Evolutionary conservation across 2,329 filamentous ascomycete genomes (phyloP).

Genomic region (Gaeumannomyces sp.): DNA sequence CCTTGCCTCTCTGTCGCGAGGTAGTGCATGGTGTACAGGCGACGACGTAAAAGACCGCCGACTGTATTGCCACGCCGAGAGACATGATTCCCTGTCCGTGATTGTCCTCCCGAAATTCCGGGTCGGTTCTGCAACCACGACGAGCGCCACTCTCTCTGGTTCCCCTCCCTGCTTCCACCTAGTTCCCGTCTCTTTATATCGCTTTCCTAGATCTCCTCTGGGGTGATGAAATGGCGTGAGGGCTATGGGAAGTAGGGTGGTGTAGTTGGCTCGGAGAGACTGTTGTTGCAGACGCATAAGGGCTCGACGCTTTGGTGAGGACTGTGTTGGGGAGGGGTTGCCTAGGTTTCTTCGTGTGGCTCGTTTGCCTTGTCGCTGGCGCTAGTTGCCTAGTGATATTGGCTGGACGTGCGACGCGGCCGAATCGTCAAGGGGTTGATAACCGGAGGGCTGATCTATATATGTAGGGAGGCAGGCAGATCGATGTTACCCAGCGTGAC

Average conservation of each 20-base stretch:
- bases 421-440: not conserved
- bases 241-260: not conserved
- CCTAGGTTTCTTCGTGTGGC: too few relatives aligned
- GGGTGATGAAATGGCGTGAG: not conserved
- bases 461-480: too few relatives aligned
- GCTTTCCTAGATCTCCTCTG: not conserved
- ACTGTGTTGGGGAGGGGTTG: not conserved
- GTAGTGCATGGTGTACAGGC: constrained; percentile 75
- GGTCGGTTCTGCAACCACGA: not conserved
- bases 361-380: not conserved
- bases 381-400: not conserved
- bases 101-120: not conserved
- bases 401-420: not conserved
- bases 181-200: not conserved
- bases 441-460: not conserved
- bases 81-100: constrained; percentile 33
- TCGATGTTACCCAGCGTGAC: not conserved
- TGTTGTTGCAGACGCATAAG: not conserved
- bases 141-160: not conserved
- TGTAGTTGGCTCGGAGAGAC: not conserved
- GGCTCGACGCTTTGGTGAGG: not conserved
- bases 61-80: constrained; percentile 59
- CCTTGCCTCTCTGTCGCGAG: constrained; percentile 61
- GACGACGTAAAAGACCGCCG: constrained; percentile 70
- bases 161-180: not conserved